These are phyloP conservation scores for Teunomyces aglyptinius DNA, from an alignment of 805 yeast genomes.

Conservation along the genomic window DNA sequence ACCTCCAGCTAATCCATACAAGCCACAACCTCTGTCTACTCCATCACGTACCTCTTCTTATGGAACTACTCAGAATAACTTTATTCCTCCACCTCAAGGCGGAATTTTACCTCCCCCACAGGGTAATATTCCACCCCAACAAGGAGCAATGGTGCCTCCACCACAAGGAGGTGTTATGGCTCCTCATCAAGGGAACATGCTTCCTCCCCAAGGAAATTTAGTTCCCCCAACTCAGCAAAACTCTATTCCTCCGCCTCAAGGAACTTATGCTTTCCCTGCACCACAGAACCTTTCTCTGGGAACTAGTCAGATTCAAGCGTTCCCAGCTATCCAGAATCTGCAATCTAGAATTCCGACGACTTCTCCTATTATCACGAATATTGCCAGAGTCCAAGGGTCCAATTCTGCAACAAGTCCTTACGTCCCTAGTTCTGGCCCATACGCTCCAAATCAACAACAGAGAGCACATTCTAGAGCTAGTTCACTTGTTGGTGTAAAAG, in stretches of 20 bases:
- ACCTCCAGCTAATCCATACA: slow-evolving; percentile 21
- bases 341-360: slow-evolving; percentile 6
- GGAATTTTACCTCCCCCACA: background rate
- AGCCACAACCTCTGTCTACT: slow-evolving; percentile 28
- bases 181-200: slow-evolving; percentile 1
- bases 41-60: background rate
- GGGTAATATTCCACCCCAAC: slow-evolving; percentile 2
- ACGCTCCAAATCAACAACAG: slow-evolving; percentile 36
- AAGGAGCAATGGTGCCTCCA: background rate
- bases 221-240: background rate
- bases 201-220: slow-evolving; percentile 1
- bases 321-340: slow-evolving; percentile 9
- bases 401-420: slow-evolving; percentile 35
- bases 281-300: slow-evolving; percentile 5
- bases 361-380: slow-evolving; percentile 26
- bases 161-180: background rate
- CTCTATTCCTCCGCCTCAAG: slow-evolving; percentile 6
- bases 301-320: slow-evolving; percentile 8
- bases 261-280: too few species aligned
- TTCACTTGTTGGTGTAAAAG: slow-evolving; percentile 38
- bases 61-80: background rate
- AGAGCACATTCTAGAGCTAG: slow-evolving; percentile 40
- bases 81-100: background rate
- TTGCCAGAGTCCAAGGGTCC: slow-evolving; percentile 18
- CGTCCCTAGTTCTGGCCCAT: slow-evolving; percentile 45